Evolutionary conservation across 1,284 basidiomycete genomes (phyloP), one percentile per base, ranked within the genome.

Genomic region (Cryptococcus wingfieldii): DNA sequence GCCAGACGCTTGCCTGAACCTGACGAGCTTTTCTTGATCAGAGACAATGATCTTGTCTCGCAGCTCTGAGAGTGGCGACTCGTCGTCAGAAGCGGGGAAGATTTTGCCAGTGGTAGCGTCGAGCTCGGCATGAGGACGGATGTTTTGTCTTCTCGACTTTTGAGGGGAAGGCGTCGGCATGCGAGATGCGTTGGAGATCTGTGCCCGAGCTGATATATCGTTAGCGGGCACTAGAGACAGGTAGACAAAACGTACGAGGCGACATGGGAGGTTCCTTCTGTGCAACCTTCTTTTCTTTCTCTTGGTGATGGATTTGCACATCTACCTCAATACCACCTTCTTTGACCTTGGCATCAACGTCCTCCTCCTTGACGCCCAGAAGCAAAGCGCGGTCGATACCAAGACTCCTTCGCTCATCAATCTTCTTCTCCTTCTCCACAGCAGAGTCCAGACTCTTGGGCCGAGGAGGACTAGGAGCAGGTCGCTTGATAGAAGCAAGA

Each of bases 401-500:
- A 19, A 64, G 48, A 50, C 66, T 69, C 45, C 62, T 47, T 48
- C 69, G 56, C 44, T 60, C 56, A 25, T 64, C 63, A 3, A 53
- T 58, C 44, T 61, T 63, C 34, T 55, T 51, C 43, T 58, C 50
- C 12, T 54, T 53, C 18, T 58, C 47, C 12, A 53, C 46, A 18
- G 46, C 59, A 2, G 61, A 54, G 46, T 69, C 64, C 5, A 65
- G 48, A 37, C 60, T 63, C 39, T 46, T 50, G 1, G 65, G 64
- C 48, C 65, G 28, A 31, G 67, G 67, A 31, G 70, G 65, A 34
- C 58, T 57, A 10, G 70, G 70, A 16, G 70, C 67, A 38, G 62
- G 64, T 31, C 68, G 55, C 38, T 54, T 61, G 34, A 70, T 64
- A 10, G 51, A 46, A 12, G 55, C 60, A 9, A 67, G 38, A 12